Percentiles rank a stretch among this genome's conserved stretches.
Conservation (phyloP, 2,329 filamentous ascomycete genomes). For the Alternaria solani region DNA sequence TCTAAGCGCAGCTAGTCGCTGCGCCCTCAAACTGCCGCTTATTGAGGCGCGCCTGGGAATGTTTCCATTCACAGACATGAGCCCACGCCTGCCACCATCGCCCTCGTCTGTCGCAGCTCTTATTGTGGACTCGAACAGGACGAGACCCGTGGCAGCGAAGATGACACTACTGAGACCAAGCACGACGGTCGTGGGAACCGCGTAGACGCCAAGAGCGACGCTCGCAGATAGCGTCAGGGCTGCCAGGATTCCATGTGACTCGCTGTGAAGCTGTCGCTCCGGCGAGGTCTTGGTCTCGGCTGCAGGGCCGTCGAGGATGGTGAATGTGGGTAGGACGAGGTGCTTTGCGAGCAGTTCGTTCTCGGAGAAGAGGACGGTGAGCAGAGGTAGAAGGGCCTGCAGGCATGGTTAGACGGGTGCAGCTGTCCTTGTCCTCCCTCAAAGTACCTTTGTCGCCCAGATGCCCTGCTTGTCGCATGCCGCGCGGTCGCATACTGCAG, state of each 20-base stretch:
- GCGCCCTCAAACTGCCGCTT: slow-evolving; percentile 34
- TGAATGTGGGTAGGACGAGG: slow-evolving; percentile 33
- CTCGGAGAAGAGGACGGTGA: slow-evolving; percentile 43
- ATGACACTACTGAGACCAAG: slow-evolving; percentile 55
- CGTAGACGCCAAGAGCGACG: slow-evolving; percentile 46
- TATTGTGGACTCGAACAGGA: slow-evolving; percentile 51
- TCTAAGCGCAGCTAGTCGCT: slow-evolving; percentile 39
- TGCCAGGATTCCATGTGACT: slow-evolving; percentile 42
- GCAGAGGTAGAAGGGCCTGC: slow-evolving; percentile 48
- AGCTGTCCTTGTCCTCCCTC: not conserved
- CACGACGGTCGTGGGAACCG: slow-evolving; percentile 46
- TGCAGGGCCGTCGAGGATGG: slow-evolving; percentile 30
- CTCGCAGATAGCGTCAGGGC: slow-evolving; percentile 49
- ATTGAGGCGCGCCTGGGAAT: slow-evolving; percentile 34
- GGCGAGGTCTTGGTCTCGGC: slow-evolving; percentile 22
- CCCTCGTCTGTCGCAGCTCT: slow-evolving; percentile 34
- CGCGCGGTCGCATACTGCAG: slow-evolving; percentile 54
- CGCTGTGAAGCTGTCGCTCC: slow-evolving; percentile 25
- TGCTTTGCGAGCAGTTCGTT: slow-evolving; percentile 36
- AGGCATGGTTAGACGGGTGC: slow-evolving; percentile 7
- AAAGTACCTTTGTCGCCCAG: slow-evolving; percentile 56
- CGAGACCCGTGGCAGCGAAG: slow-evolving; percentile 51
- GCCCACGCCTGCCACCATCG: slow-evolving; percentile 35
- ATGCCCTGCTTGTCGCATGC: slow-evolving; percentile 55
- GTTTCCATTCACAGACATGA: slow-evolving; percentile 48